These are phyloP conservation scores for Boletus tylopilopsis DNA, from an alignment of 768 basidiomycete genomes.

Conservation along the genomic window DNA sequence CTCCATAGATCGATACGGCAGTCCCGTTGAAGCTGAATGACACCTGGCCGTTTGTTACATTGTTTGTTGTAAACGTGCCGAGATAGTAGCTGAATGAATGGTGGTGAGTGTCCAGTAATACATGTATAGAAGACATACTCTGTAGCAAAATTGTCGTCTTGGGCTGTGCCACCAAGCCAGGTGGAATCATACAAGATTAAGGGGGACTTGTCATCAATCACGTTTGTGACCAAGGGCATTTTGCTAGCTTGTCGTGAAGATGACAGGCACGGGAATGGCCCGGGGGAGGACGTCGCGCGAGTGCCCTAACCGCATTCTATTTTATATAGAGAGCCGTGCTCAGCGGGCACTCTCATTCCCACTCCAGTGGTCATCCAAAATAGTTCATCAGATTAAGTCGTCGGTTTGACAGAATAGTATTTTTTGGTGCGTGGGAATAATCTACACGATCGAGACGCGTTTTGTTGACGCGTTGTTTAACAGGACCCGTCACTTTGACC, in stretches of 20 bases:
- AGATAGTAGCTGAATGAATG: conserved; percentile 32
- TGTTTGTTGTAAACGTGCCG: conserved; percentile 39
- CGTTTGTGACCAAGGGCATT: conserved; percentile 26
- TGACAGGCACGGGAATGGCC: no score
- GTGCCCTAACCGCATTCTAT: no score
- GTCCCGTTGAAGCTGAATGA: conserved; percentile 49
- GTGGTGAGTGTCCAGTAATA: neutral
- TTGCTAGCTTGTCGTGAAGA: neutral
- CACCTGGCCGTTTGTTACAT: conserved; percentile 30
- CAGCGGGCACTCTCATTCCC: no score
- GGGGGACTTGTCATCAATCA: conserved; percentile 34
- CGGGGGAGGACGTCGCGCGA: no score
- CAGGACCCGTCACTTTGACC: conserved; percentile 37
- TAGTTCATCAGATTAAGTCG: no score
- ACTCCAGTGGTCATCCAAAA: no score
- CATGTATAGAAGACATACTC: conserved; percentile 9
- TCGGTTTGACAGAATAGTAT: no score
- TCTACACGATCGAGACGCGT: conserved; percentile 19
- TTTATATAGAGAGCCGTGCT: no score
- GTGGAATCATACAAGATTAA: conserved; percentile 25
- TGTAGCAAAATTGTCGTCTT: conserved; percentile 9
- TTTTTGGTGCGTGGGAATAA: conserved; percentile 16
- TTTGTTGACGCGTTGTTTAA: conserved; percentile 30
- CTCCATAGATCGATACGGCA: conserved; percentile 46
- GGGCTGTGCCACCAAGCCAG: conserved; percentile 19